Percentiles rank a stretch among this genome's conserved stretches.
These are phyloP conservation scores for Elsinoe batatas DNA, from an alignment of 2,329 filamentous ascomycete species.

Conservation along the genomic window DNA sequence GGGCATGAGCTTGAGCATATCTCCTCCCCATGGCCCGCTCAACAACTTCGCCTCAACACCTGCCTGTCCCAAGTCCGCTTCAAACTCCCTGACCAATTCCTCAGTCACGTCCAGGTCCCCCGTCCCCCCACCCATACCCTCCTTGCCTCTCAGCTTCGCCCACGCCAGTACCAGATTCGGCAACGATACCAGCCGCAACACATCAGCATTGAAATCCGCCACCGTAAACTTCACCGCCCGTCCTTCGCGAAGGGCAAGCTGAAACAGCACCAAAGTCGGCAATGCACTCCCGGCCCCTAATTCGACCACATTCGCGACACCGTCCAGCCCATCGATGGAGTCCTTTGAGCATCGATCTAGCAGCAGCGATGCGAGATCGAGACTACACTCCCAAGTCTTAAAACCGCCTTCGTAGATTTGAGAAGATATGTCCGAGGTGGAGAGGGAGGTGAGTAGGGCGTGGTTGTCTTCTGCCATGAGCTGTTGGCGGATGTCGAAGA, in stretches of 20 bases:
- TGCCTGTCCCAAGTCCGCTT: constrained; percentile 39
- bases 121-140: constrained; percentile 19
- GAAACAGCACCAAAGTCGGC: constrained; percentile 61
- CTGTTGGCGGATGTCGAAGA: constrained; percentile 74
- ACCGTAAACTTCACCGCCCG: constrained; percentile 51
- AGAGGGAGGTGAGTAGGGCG: constrained; percentile 52
- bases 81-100: constrained; percentile 50
- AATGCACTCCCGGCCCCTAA: constrained; percentile 71
- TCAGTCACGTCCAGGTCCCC: constrained; percentile 54
- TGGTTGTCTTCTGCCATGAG: constrained; percentile 59
- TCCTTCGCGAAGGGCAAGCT: constrained; percentile 45
- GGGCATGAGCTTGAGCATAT: constrained; percentile 50
- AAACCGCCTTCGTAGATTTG: constrained; percentile 81
- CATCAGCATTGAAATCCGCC: constrained; percentile 71
- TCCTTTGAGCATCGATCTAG: constrained; percentile 40
- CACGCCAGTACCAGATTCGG: constrained; percentile 69
- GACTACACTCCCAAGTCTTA: constrained; percentile 81
- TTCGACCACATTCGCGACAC: constrained; percentile 45
- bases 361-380: constrained; percentile 63
- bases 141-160: constrained; percentile 23
- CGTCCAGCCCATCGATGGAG: constrained; percentile 39
- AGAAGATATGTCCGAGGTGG: constrained; percentile 64
- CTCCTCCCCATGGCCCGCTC: constrained; percentile 62
- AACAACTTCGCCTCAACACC: constrained; percentile 55
- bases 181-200: constrained; percentile 67